Percentiles rank a stretch among this genome's conserved stretches.
Evolutionary conservation across 2,329 filamentous ascomycete species (phyloP).

Genomic region (Elsinoe perseae): DNA sequence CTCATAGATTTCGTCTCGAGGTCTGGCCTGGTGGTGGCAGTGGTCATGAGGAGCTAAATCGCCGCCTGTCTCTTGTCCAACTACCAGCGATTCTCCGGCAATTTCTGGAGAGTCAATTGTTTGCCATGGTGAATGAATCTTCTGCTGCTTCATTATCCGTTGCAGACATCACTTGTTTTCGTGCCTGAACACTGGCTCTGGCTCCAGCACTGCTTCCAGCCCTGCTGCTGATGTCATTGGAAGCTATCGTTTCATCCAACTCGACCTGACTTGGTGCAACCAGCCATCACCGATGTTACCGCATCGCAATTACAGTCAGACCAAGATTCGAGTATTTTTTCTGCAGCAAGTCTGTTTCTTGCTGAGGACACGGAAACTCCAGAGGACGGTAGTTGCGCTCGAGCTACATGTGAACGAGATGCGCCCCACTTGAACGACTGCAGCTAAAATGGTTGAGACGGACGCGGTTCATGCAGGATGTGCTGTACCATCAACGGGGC

Average conservation of each 20-base stretch:
- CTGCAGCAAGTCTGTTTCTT: neutral
- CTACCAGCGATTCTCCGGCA: neutral
- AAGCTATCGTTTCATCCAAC: constrained; percentile 9
- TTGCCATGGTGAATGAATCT: too few species aligned
- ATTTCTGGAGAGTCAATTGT: too few species aligned
- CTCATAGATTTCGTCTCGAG: constrained; percentile 7
- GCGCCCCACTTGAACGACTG: neutral
- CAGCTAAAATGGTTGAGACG: constrained; percentile 6
- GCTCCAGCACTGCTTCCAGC: neutral
- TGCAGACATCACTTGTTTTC: too few species aligned
- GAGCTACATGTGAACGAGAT: neutral
- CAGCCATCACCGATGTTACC: neutral
- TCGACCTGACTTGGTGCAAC: neutral
- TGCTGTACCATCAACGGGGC: neutral
- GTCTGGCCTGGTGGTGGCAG: constrained; percentile 9
- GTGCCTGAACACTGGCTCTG: neutral
- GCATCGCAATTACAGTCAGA: neutral
- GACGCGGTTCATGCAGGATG: constrained; percentile 4
- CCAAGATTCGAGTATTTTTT: neutral
- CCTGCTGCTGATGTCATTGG: constrained; percentile 1
- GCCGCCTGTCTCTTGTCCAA: neutral
- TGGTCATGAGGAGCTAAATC: constrained; percentile 3
- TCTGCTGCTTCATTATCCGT: too few species aligned
- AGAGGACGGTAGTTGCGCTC: neutral
- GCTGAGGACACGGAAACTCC: neutral